Percentiles rank a stretch among this genome's conserved stretches.
phyloP scores from a whole-genome alignment of 257 asterid genomes.

The Nicotiana paniculata region DNA sequence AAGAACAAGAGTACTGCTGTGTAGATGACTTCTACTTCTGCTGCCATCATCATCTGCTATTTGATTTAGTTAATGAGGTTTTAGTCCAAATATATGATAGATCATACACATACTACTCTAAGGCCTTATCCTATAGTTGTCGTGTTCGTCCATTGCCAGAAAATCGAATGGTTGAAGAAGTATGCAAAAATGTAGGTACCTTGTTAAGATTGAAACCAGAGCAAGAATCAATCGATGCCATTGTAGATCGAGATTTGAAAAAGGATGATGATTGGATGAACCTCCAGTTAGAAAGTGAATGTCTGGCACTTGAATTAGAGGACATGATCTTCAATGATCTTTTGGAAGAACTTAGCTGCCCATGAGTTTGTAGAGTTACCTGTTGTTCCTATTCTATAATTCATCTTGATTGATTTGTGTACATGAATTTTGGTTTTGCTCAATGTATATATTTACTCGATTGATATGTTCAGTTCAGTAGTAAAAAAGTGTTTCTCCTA shows the following conservation, averaged over 20 bases:
- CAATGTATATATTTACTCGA: background rate
- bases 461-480: background rate
- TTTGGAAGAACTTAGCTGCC: slow-evolving; percentile 43
- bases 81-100: slow-evolving; percentile 35
- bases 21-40: slow-evolving; percentile 31
- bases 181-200: slow-evolving; percentile 20
- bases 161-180: slow-evolving; percentile 33
- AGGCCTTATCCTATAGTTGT: slow-evolving; percentile 48
- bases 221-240: slow-evolving; percentile 37
- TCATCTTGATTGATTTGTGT: slow-evolving; percentile 6
- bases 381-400: background rate
- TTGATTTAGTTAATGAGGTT: slow-evolving; percentile 60
- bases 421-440: slow-evolving; percentile 11
- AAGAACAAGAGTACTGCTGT: slow-evolving; percentile 20
- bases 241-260: slow-evolving; percentile 40
- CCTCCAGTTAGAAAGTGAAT: slow-evolving; percentile 62
- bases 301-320: slow-evolving; percentile 53
- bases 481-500: background rate
- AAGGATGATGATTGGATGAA: slow-evolving; percentile 75
- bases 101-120: slow-evolving; percentile 56
- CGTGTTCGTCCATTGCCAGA: slow-evolving; percentile 47
- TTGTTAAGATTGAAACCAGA: slow-evolving; percentile 28
- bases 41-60: slow-evolving; percentile 62
- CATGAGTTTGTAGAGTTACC: slow-evolving; percentile 8
- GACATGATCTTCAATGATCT: slow-evolving; percentile 54